phyloP scores from a whole-genome alignment of 2,329 filamentous ascomycete genomes.

The Lachnellula subtilissima region DNA sequence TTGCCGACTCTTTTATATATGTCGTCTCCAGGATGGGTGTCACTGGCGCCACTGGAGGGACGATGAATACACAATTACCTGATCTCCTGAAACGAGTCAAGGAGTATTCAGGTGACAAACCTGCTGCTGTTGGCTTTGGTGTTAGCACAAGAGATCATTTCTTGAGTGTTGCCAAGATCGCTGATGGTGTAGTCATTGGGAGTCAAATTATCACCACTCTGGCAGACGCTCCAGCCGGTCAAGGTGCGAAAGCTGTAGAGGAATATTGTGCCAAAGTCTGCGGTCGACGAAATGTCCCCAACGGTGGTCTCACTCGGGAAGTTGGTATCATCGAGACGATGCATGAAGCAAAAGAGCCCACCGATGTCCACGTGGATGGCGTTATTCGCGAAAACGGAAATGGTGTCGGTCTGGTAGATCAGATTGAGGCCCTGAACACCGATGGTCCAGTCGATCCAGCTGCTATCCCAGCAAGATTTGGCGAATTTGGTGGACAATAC shows the following conservation, averaged over 20 bases:
- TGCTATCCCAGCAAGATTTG: slow-evolving; percentile 79
- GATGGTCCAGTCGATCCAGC: slow-evolving; percentile 39
- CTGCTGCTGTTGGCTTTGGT: slow-evolving; percentile 90
- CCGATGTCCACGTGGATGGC: slow-evolving; percentile 61
- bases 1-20: slow-evolving; percentile 98
- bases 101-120: slow-evolving; percentile 84
- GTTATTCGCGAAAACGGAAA: slow-evolving; percentile 46
- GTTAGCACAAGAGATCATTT: slow-evolving; percentile 96
- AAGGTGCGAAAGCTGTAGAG: slow-evolving; percentile 68
- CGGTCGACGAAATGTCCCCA: slow-evolving; percentile 43
- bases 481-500: slow-evolving; percentile 95
- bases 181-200: slow-evolving; percentile 94
- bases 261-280: slow-evolving; percentile 79
- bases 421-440: slow-evolving; percentile 63
- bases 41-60: slow-evolving; percentile 77
- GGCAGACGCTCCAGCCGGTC: slow-evolving; percentile 59
- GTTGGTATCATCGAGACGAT: slow-evolving; percentile 67
- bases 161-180: slow-evolving; percentile 72
- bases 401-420: slow-evolving; percentile 41
- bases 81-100: slow-evolving; percentile 81
- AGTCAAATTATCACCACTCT: slow-evolving; percentile 89
- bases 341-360: slow-evolving; percentile 54
- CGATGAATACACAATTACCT: slow-evolving; percentile 75
- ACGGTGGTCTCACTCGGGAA: slow-evolving; percentile 48
- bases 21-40: slow-evolving; percentile 97